phyloP scores from a whole-genome alignment of 805 yeast species.

The Candida taoyuanica region DNA sequence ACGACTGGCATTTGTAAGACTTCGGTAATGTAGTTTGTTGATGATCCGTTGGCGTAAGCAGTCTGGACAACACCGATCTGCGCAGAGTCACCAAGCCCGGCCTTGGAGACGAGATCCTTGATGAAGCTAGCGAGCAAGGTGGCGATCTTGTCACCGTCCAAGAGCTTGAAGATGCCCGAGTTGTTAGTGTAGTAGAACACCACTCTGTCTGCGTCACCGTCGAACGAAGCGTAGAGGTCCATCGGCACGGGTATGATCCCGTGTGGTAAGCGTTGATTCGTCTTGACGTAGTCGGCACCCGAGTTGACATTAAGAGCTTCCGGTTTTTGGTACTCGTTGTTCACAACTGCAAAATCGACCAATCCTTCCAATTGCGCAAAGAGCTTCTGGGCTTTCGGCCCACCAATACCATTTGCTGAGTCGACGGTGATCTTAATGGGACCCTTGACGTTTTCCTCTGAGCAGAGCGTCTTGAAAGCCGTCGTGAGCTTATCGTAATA shows the following conservation, averaged over 20 bases:
- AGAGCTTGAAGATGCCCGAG: constrained; percentile 40
- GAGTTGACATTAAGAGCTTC: constrained; percentile 65
- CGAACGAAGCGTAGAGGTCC: constrained; percentile 74
- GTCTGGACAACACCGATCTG: constrained; percentile 88
- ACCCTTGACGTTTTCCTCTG: constrained; percentile 21
- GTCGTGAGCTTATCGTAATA: constrained; percentile 60
- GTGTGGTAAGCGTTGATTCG: constrained; percentile 73
- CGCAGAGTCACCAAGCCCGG: constrained; percentile 31
- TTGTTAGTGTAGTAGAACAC: constrained; percentile 63
- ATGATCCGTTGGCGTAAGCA: constrained; percentile 94
- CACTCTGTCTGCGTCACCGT: constrained; percentile 96
- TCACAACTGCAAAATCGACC: constrained; percentile 46
- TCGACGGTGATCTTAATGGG: constrained; percentile 61
- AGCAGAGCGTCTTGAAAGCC: constrained; percentile 45
- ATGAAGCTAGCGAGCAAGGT: constrained; percentile 74
- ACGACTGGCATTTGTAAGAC: constrained; percentile 69
- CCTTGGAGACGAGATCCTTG: constrained; percentile 44
- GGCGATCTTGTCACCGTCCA: constrained; percentile 94
- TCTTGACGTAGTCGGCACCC: constrained; percentile 95
- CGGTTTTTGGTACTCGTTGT: constrained; percentile 52
- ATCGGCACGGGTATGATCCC: constrained; percentile 44
- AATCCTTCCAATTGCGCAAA: constrained; percentile 37
- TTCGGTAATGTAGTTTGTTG: constrained; percentile 66
- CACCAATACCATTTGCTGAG: constrained; percentile 97
- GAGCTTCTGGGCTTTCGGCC: constrained; percentile 57